Evolutionary conservation across 1,139 yeast species (phyloP).

Genomic region (Candida sanyaensis): DNA sequence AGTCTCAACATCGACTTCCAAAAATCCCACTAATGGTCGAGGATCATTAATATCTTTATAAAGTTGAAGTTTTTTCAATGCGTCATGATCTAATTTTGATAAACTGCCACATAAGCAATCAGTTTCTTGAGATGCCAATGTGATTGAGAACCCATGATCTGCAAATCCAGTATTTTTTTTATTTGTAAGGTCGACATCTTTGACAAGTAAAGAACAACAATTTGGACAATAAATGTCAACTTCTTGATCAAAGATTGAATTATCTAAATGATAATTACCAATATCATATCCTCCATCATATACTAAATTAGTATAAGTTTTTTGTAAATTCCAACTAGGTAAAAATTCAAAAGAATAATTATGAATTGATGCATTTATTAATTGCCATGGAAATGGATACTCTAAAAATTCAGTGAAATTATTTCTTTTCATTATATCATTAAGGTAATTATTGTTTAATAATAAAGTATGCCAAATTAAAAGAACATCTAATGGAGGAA

Average conservation of each 20-base stretch:
- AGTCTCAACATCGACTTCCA: background rate
- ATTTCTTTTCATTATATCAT: conserved; percentile 1
- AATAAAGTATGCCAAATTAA: conserved; percentile 1
- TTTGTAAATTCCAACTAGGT: background rate
- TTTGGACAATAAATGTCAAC: conserved; percentile 2
- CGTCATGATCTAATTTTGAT: background rate
- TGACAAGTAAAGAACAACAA: background rate
- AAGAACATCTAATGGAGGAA: conserved; percentile 5
- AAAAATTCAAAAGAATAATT: conserved; percentile 6
- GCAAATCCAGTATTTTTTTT: conserved; percentile 1
- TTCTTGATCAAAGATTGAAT: background rate
- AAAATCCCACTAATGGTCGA: background rate
- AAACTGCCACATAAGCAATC: conserved; percentile 1
- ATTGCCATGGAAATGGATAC: conserved; percentile 4
- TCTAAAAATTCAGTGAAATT: conserved; percentile 2
- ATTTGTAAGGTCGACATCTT: background rate
- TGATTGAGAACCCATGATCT: background rate
- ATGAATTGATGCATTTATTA: conserved; percentile 1
- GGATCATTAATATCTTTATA: conserved; percentile 1
- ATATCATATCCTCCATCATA: background rate
- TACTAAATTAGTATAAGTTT: background rate
- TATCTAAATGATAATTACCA: background rate
- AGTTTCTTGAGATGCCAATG: background rate
- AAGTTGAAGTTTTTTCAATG: conserved; percentile 1
- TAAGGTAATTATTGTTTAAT: background rate